Base-by-base conservation (phyloP, 352 stramenopile species). In the Blastocystis sp. region DNA sequence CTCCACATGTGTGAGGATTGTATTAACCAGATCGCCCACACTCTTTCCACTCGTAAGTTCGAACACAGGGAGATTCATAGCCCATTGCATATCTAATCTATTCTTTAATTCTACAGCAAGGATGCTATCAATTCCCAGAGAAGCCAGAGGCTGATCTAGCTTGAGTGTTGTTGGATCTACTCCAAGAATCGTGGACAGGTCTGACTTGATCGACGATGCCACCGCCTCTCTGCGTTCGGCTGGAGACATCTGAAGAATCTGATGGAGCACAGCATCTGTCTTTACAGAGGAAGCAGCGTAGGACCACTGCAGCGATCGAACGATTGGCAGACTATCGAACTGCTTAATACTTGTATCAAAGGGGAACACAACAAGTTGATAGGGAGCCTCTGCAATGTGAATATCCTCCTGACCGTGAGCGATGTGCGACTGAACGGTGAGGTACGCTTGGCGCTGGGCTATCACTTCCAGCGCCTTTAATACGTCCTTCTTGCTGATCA, bases 21-120 rank as follows among this genome's bases (percentile, higher is more conserved):
- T 89, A 13, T 26, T 50, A 13, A 76, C 50, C 8, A 89, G 39
- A 59, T 89, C 78, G 16, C 63, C 41, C 16, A 89, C 43, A 9
- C 34, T 76, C 66, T 89, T 89, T 6, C 78, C 78, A 11, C 37
- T 64, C 0, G 78, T 89, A n/a, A 89, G 47, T 30, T 89, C 78
- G 66, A 89, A 89, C 20, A 89, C 63, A 2, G 78, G 78, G n/a
- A 89, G 63, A 65, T 55, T 76, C 78, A 89, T 89, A 18, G 26
- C 34, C 78, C 78, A 89, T 53, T 89, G 78, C 47, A 47, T 39
- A 1, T 89, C 78, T 30, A 89, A 30, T 50, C 59, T 89, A 30
- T 89, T 89, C 41, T 89, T 89, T 34, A 89, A 34, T 43, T 89
- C 78, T 20, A 89, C 78, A 18, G 78, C 78, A 8, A 89, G 63